A percentile compares a stretch with the other conserved stretches of the same genome.
Conservation (phyloP, 495 filamentous ascomycete species). For the Penicillium odoratum region DNA sequence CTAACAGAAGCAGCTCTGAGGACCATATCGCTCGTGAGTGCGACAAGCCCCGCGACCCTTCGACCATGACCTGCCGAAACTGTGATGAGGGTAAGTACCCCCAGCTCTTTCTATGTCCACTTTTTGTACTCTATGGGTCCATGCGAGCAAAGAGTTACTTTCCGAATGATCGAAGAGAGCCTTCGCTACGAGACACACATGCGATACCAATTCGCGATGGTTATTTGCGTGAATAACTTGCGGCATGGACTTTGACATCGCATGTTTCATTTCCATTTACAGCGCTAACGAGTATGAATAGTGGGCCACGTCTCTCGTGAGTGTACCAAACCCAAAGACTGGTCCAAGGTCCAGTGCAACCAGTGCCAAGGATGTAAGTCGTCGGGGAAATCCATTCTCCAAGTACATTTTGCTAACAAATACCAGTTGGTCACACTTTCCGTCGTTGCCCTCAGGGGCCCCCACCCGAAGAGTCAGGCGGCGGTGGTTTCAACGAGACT, state of each 20-base stretch:
- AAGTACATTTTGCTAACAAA: conserved; percentile 14
- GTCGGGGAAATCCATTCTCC: background rate
- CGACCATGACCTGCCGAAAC: conserved; percentile 63
- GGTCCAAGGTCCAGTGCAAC: conserved; percentile 70
- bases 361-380: conserved; percentile 69
- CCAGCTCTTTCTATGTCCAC: background rate
- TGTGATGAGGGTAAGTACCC: conserved; percentile 55
- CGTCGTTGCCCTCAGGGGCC: conserved; percentile 55
- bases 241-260: background rate
- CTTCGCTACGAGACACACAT: too few species aligned
- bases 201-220: too few species aligned
- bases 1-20: conserved; percentile 40
- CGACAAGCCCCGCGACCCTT: conserved; percentile 50
- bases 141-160: background rate
- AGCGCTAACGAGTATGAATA: conserved; percentile 11
- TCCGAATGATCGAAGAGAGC: too few species aligned
- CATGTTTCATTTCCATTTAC: background rate
- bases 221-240: background rate
- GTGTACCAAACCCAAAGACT: conserved; percentile 76
- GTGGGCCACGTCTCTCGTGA: conserved; percentile 71
- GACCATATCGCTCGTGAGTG: conserved; percentile 59
- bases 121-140: background rate
- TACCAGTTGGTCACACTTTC: conserved; percentile 65
- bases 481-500: background rate
- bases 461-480: conserved; percentile 20